phyloP scores from a whole-genome alignment of 2,329 filamentous ascomycete species.

The Zasmidium cellare region DNA sequence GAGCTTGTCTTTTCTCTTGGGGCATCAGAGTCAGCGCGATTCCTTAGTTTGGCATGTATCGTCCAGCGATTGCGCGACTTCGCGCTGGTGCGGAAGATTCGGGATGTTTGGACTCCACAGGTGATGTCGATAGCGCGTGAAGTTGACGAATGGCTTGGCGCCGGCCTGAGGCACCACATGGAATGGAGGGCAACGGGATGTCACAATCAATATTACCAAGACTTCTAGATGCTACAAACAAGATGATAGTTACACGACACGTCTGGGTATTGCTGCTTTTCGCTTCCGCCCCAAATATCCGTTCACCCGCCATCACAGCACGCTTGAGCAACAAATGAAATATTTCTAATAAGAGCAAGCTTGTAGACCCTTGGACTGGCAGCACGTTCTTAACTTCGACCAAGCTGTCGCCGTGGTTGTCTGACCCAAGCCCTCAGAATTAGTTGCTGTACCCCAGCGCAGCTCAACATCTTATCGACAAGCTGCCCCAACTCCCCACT shows the following conservation, averaged over 20 bases:
- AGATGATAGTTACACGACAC: conserved; percentile 23
- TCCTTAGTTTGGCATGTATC: not conserved
- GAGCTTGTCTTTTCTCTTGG: not conserved
- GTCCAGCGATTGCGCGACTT: not conserved
- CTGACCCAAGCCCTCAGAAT: not conserved
- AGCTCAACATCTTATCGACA: not conserved
- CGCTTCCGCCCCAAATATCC: conserved; percentile 15
- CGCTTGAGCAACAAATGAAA: conserved; percentile 20
- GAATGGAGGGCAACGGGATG: not conserved
- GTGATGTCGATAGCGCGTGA: not conserved
- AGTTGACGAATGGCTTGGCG: not conserved
- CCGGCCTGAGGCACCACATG: not conserved
- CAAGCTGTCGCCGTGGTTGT: conserved; percentile 4
- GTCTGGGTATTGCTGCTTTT: conserved; percentile 26
- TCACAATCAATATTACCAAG: conserved; percentile 18
- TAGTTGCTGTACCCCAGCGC: not conserved
- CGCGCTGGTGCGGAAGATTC: not conserved
- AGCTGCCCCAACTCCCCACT: not conserved
- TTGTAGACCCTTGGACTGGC: conserved; percentile 1
- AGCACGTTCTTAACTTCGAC: not conserved
- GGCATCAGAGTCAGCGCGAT: not conserved
- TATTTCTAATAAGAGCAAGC: conserved; percentile 2
- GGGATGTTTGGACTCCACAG: not conserved
- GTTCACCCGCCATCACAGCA: conserved; percentile 11
- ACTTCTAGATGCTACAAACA: conserved; percentile 14